Evolutionary conservation across 345 rosid genomes (phyloP).

Genomic region (Eucalyptus lansdowneana): DNA sequence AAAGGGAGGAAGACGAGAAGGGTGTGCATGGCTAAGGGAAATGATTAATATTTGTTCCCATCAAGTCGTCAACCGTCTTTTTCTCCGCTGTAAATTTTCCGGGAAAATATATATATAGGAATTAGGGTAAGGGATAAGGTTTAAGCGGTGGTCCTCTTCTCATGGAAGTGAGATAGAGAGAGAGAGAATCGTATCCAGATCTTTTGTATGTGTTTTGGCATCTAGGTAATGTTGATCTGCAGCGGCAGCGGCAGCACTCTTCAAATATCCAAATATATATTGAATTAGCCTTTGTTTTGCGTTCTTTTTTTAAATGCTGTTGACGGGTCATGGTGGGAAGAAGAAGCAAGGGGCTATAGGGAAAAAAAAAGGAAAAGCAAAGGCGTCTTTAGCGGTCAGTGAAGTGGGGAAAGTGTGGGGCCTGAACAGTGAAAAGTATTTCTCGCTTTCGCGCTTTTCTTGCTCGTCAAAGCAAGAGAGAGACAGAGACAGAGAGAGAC

Average conservation of each 20-base stretch:
- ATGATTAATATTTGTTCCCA: background rate
- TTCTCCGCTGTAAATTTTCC: background rate
- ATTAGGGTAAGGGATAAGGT: background rate
- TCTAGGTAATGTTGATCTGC: background rate
- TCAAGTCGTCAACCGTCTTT: background rate
- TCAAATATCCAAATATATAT: background rate
- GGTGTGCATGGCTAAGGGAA: background rate
- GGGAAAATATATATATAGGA: background rate
- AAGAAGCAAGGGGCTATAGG: background rate
- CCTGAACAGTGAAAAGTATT: slow-evolving; percentile 34
- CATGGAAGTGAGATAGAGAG: background rate
- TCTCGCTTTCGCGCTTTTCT: background rate
- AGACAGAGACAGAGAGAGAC: background rate
- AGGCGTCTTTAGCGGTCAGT: slow-evolving; percentile 43
- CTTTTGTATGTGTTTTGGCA: background rate
- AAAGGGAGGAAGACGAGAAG: background rate
- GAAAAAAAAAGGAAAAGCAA: background rate
- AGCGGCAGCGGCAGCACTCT: background rate
- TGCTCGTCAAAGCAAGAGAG: background rate
- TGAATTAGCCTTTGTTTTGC: background rate
- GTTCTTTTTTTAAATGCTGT: background rate
- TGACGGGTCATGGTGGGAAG: background rate
- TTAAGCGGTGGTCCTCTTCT: background rate
- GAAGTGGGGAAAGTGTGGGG: slow-evolving; percentile 58
- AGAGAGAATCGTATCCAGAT: background rate